Evolutionary conservation across 805 yeast genomes (phyloP).

Genomic region (Metschnikowia dekortorum): DNA sequence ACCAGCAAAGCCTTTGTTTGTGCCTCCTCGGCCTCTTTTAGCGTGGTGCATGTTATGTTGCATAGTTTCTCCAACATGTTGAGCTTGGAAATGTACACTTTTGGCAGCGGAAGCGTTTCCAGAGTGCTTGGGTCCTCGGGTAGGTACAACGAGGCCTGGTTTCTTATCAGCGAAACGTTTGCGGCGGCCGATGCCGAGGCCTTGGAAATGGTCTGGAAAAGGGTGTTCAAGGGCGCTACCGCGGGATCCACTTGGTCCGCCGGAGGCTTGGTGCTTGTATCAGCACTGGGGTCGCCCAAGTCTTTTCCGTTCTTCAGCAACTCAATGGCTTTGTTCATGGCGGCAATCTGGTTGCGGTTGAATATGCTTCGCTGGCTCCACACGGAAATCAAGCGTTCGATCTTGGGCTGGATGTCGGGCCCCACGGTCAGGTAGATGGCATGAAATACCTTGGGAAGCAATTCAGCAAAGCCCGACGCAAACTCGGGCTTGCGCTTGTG

Average conservation of each 20-base stretch:
- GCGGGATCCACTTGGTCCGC: slow-evolving; percentile 24
- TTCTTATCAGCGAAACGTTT: slow-evolving; percentile 36
- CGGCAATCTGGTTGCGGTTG: slow-evolving; percentile 21
- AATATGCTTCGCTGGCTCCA: slow-evolving; percentile 56
- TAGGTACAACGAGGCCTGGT: slow-evolving; percentile 33
- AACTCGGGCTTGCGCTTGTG: slow-evolving; percentile 58
- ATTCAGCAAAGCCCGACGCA: slow-evolving; percentile 50
- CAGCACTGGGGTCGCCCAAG: neutral
- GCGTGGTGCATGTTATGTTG: slow-evolving; percentile 26
- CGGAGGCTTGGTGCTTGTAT: neutral
- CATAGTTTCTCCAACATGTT: slow-evolving; percentile 37
- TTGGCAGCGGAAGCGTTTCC: slow-evolving; percentile 34
- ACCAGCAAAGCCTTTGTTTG: slow-evolving; percentile 24
- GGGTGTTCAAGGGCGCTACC: slow-evolving; percentile 28
- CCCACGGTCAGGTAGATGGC: slow-evolving; percentile 29
- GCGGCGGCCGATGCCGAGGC: slow-evolving; percentile 16
- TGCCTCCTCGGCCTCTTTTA: slow-evolving; percentile 27
- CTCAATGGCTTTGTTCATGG: slow-evolving; percentile 24
- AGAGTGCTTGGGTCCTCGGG: slow-evolving; percentile 31
- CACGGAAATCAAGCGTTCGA: slow-evolving; percentile 49
- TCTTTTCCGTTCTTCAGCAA: slow-evolving; percentile 15
- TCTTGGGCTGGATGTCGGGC: slow-evolving; percentile 40
- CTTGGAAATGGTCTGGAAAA: slow-evolving; percentile 25
- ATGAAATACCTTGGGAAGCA: slow-evolving; percentile 40
- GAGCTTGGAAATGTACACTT: slow-evolving; percentile 35